Evolutionary conservation across 306 rosid genomes (phyloP), one percentile per base, ranked within the genome.

Genomic region (Astragalus glycyphyllos): DNA sequence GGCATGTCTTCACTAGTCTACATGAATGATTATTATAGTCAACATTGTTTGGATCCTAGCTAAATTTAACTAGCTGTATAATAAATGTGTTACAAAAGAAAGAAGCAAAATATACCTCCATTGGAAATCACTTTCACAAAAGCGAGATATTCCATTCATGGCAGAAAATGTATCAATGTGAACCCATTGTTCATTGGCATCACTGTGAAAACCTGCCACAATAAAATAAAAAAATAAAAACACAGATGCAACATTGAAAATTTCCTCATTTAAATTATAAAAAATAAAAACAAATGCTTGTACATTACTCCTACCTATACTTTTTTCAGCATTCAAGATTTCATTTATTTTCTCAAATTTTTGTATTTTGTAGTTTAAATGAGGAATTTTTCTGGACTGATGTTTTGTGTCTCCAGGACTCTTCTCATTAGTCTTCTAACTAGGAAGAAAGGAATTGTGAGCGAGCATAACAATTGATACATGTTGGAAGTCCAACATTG

Each of bases 91-190:
- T 35, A 65, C 37, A 17, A 38, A 75, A 50, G 65, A 64, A 10
- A 66, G 46, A 65, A 81, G 14, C 16, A 50, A 54, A 58, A 26
- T 32, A 65, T 88, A 93, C 98, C 97, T 93, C 98, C 97, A 90
- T 6, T 87, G 89, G 23, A 82, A 80, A 64, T 79, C 85, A 74
- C 69, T 71, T 87, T 93, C 97, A 77, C 92, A 87, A 65, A 93
- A 93, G 81, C 86, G 97, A 66, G 98, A 93, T 80, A 93, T 90
- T 63, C 97, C 98, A 77, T 84, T 93, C 97, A 93, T 93, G 76
- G 98, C 96, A 51, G 98, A 93, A 83, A 79, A 93, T n/a, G 97
- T 77, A 80, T 93, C 98, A 79, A 93, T 90, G 72, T 90, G 97
- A 69, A 93, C 90, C 92, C 84, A 85, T 49, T 54, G 85, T 75